Conservation (phyloP, 2,329 filamentous ascomycete genomes). For the Stachybotrys elegans region DNA sequence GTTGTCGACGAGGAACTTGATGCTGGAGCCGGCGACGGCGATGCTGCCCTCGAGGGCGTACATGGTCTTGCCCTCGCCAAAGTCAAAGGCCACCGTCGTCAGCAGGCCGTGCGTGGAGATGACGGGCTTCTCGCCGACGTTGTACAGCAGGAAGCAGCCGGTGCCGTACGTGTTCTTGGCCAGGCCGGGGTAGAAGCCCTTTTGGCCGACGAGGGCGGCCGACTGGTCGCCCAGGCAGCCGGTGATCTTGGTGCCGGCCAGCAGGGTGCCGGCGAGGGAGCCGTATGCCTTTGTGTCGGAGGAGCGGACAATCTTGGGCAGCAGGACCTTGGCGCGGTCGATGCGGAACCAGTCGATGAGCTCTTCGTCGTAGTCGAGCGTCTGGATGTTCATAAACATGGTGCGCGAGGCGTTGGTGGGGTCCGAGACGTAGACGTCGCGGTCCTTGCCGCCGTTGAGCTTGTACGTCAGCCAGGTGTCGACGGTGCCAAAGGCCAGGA, state of each 20-base stretch:
- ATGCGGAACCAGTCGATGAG: slow-evolving; percentile 72
- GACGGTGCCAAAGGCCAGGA: slow-evolving; percentile 72
- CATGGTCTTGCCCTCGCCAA: slow-evolving; percentile 60
- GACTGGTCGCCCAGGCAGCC: slow-evolving; percentile 81
- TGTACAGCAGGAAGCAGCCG: slow-evolving; percentile 80
- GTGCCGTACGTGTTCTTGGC: slow-evolving; percentile 88
- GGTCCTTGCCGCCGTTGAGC: slow-evolving; percentile 64
- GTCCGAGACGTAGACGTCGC: slow-evolving; percentile 68
- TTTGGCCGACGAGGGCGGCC: slow-evolving; percentile 73
- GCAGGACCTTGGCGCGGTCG: slow-evolving; percentile 60
- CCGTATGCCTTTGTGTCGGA: slow-evolving; percentile 68
- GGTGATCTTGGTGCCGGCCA: slow-evolving; percentile 66
- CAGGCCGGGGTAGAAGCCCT: slow-evolving; percentile 67
- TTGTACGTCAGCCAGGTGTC: slow-evolving; percentile 79
- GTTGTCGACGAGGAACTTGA: slow-evolving; percentile 63
- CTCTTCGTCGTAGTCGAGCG: slow-evolving; percentile 66
- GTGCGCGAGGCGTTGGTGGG: slow-evolving; percentile 78
- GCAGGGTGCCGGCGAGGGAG: slow-evolving; percentile 50
- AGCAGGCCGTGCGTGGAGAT: slow-evolving; percentile 73
- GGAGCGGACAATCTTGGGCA: slow-evolving; percentile 75
- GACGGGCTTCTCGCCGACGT: slow-evolving; percentile 73
- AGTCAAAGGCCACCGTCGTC: slow-evolving; percentile 73
- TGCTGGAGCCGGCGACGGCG: slow-evolving; percentile 69
- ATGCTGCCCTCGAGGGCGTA: slow-evolving; percentile 76
- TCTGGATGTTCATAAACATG: slow-evolving; percentile 83